These are phyloP conservation scores for Penicillium sp. DNA, from an alignment of 2,329 filamentous ascomycete genomes.

Conservation along the genomic window DNA sequence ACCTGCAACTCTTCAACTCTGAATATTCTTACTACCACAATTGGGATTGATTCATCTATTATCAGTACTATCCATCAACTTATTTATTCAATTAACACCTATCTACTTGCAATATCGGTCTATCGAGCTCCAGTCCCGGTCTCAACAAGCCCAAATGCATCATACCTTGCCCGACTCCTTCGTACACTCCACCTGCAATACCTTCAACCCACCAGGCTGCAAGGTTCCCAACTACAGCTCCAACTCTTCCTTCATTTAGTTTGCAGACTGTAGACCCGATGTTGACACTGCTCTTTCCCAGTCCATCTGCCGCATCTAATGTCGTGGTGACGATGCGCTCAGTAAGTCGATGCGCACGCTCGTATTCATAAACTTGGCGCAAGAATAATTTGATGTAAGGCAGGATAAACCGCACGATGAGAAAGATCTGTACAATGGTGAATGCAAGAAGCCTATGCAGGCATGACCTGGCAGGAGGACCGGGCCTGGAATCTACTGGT, in stretches of 20 bases:
- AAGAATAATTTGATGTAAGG: conserved; percentile 57
- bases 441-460: conserved; percentile 56
- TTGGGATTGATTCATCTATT: background rate
- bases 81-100: conserved; percentile 1
- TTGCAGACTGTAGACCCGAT: conserved; percentile 54
- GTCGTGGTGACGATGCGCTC: conserved; percentile 52
- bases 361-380: conserved; percentile 54
- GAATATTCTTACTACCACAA: no score
- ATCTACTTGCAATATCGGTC: conserved; percentile 9
- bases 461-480: conserved; percentile 39
- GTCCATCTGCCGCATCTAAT: conserved; percentile 49
- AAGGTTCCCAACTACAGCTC: conserved; percentile 52
- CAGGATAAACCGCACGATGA: conserved; percentile 56
- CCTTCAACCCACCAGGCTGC: conserved; percentile 60
- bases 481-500: background rate
- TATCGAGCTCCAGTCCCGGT: conserved; percentile 17
- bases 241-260: conserved; percentile 62
- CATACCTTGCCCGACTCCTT: conserved; percentile 56
- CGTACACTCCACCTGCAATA: conserved; percentile 61
- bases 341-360: conserved; percentile 61
- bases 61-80: background rate
- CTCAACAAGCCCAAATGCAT: conserved; percentile 38
- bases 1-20: background rate
- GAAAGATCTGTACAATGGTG: conserved; percentile 54
- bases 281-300: conserved; percentile 50